Base-by-base conservation (phyloP, 1,139 yeast genomes). In the Pichia kudriavzevii region DNA sequence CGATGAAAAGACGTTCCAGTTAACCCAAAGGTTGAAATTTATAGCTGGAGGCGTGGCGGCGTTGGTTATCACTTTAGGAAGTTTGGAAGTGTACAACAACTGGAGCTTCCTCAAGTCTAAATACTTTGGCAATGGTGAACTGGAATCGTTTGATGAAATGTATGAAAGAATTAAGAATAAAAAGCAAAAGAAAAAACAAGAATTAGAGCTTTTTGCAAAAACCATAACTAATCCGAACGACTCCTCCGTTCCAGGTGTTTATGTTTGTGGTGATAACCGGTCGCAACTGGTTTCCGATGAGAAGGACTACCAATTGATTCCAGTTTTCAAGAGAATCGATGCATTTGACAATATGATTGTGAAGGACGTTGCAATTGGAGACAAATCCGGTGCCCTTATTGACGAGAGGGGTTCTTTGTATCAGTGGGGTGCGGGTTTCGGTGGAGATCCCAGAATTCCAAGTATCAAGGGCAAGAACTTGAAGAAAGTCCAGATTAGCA, bases 391-490 rank as follows among this genome's bases (percentile, higher is more conserved):
- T 4, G 77, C 76, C 1, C 77, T 93, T 1, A 69, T 77, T 16
- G 71, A 79, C 41, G 69, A 69, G 1, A 69, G 70, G 18, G 97
- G 97, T n/a, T 72, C 79, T 48, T 67, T 84, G 16, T 77, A 74
- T 40, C 83, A 79, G 52, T 82, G 87, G 80, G 72, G 74, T 27
- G 49, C 58, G 21, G 69, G 67, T 2, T 53, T 50, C 26, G 39
- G 35, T 14, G 55, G 50, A 5, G 48, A 50, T 27, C 41, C 49
- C 1, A 29, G 38, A 4, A 47, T 39, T 22, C 49, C 56, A 15
- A 71, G 78, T 2, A 45, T 63, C 36, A 59, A 62, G 26, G 78
- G 75, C 12, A 64, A 68, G 42, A 63, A 69, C 11, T 50, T 78
- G 19, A 43, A 38, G 2, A 53, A 61, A 36, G 75, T 72, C 11